A percentile compares a stretch with the other conserved stretches of the same genome.
Conservation (phyloP, 139 green algal species). For the Closterium sp. region DNA sequence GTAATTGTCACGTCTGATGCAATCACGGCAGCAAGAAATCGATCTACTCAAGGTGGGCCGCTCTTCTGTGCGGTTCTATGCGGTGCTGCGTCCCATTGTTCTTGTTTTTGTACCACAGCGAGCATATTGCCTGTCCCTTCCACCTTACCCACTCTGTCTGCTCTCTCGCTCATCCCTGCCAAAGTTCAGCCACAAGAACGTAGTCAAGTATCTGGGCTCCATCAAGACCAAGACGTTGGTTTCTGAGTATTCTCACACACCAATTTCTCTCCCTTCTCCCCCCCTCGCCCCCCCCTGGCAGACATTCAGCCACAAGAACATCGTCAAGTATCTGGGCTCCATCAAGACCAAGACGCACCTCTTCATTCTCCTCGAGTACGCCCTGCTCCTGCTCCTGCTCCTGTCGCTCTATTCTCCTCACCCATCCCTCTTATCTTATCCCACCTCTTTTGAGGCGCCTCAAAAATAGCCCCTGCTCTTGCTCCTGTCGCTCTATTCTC, state of each 20-base stretch:
- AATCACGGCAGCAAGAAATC: constrained; percentile 29
- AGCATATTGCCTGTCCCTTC: neutral
- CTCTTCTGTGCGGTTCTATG: neutral
- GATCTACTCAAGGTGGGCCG: constrained; percentile 34
- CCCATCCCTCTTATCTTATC: neutral
- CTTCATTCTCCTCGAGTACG: constrained; percentile 97
- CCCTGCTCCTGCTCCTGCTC: neutral
- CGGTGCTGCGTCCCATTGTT: neutral
- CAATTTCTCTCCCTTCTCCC: neutral
- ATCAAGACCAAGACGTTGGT: constrained; percentile 74
- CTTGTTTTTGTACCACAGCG: neutral
- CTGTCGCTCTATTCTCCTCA: neutral
- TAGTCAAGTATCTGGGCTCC: constrained; percentile 93
- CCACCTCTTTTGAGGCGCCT: no score
- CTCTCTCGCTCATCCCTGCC: neutral
- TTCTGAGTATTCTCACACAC: neutral
- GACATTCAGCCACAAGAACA: constrained; percentile 91
- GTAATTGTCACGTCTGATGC: neutral
- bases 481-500: neutral
- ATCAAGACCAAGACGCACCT: constrained; percentile 87
- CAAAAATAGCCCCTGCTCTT: neutral
- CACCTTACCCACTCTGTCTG: neutral
- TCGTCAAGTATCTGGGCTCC: constrained; percentile 94
- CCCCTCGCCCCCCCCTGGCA: constrained; percentile 44
- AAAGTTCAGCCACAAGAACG: constrained; percentile 91